Conservation (phyloP, 257 asterid genomes). For the Nicotiana undulata region DNA sequence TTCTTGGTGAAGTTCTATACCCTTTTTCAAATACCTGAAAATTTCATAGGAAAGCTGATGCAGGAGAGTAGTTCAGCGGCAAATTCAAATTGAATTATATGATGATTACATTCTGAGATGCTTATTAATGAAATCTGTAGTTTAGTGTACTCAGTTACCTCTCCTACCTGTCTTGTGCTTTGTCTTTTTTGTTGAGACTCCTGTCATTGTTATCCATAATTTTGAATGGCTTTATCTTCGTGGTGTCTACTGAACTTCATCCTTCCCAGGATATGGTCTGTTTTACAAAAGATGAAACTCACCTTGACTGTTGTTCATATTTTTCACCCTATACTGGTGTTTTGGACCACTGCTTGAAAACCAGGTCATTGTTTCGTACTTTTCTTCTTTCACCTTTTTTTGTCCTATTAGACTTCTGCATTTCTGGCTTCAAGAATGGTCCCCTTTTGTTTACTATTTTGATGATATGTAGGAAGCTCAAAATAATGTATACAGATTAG, state of each 20-base stretch:
- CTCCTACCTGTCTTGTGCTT: conserved; percentile 31
- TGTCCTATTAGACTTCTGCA: neutral
- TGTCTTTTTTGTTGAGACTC: conserved; percentile 11
- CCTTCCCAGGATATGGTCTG: conserved; percentile 1
- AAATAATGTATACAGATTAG: neutral
- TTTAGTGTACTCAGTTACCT: conserved; percentile 17
- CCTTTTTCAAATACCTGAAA: conserved; percentile 2
- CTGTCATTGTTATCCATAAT: conserved; percentile 26
- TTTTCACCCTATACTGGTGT: neutral
- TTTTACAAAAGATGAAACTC: conserved; percentile 12
- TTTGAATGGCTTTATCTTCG: conserved; percentile 9
- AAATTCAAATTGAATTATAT: conserved; percentile 25
- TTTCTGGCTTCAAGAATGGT: conserved; percentile 4
- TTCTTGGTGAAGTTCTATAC: neutral
- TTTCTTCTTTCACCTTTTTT: neutral
- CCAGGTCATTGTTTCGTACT: conserved; percentile 2
- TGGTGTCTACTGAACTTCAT: conserved; percentile 8
- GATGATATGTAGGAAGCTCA: neutral
- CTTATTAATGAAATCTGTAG: conserved; percentile 31
- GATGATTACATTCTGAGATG: conserved; percentile 16
- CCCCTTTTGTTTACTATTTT: neutral
- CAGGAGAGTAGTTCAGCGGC: conserved; percentile 19
- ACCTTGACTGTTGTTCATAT: conserved; percentile 13
- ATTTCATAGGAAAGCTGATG: conserved; percentile 9
- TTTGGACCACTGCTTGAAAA: conserved; percentile 15